A percentile compares a stretch with the other conserved stretches of the same genome.
phyloP scores from a whole-genome alignment of 2,329 filamentous ascomycete species.

The Fusarium temperatum region DNA sequence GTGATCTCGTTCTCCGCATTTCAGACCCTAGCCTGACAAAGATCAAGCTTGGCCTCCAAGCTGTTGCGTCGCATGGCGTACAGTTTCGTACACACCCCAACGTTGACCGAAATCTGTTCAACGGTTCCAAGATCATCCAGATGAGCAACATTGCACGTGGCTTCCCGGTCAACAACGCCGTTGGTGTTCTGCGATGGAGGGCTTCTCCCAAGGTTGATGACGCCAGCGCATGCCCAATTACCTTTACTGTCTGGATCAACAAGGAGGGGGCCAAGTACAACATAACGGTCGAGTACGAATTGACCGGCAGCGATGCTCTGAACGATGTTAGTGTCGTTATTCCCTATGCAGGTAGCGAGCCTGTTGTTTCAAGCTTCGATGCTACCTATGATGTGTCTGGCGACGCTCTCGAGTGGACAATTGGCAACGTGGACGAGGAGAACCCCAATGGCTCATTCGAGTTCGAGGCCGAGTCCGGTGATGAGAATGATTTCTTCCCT shows the following conservation, averaged over 20 bases:
- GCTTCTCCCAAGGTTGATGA: conserved; percentile 84
- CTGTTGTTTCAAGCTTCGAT: conserved; percentile 90
- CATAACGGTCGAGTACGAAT: conserved; percentile 94
- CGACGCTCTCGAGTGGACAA: conserved; percentile 92
- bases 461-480: conserved; percentile 87
- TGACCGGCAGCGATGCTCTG: conserved; percentile 80
- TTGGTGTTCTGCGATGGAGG: conserved; percentile 93
- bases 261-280: conserved; percentile 85
- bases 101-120: conserved; percentile 90
- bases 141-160: conserved; percentile 87
- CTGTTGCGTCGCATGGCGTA: conserved; percentile 81
- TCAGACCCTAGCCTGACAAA: conserved; percentile 89
- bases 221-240: conserved; percentile 84
- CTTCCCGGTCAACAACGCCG: conserved; percentile 93
- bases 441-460: conserved; percentile 91
- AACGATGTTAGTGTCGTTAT: conserved; percentile 89
- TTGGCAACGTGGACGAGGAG: conserved; percentile 84
- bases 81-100: conserved; percentile 97
- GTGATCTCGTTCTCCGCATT: conserved; percentile 91
- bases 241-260: conserved; percentile 98
- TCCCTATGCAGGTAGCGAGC: conserved; percentile 85
- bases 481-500: conserved; percentile 97
- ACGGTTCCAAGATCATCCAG: conserved; percentile 83
- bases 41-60: conserved; percentile 83
- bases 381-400: conserved; percentile 93